Evolutionary conservation across 2,329 filamentous ascomycete genomes (phyloP).

Genomic region (Fusarium hostae): DNA sequence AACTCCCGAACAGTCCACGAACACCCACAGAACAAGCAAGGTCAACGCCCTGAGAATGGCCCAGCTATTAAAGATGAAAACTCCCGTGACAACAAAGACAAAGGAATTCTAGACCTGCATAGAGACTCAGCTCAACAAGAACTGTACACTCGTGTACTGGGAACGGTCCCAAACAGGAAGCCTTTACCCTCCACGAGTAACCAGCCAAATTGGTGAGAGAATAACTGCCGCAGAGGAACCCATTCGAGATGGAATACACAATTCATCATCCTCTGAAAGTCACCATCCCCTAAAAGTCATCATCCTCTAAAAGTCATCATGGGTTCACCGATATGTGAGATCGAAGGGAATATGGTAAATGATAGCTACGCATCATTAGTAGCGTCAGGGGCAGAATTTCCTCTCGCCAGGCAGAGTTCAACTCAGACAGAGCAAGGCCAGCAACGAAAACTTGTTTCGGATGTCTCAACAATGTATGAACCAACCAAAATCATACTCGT

Average conservation of each 20-base stretch:
- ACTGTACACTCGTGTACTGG: background rate
- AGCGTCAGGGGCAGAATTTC: background rate
- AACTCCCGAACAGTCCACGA: fast-evolving
- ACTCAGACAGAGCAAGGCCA: background rate
- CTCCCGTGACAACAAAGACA: background rate
- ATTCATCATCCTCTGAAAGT: background rate
- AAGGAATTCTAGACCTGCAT: background rate
- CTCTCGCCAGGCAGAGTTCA: background rate
- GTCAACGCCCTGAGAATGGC: fast-evolving
- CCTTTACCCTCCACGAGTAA: background rate
- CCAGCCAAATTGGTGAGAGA: background rate
- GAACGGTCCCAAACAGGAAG: background rate
- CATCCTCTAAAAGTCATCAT: fast-evolving
- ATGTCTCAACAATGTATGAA: background rate
- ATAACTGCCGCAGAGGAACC: background rate
- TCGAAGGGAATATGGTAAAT: background rate
- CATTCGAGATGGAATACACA: background rate
- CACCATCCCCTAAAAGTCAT: background rate
- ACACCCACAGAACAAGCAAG: background rate
- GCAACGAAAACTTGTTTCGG: background rate
- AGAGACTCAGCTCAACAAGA: background rate
- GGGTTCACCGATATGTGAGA: background rate
- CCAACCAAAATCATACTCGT: background rate
- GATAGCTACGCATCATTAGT: background rate
- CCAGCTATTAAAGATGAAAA: background rate